Evolutionary conservation across 139 green algal genomes (phyloP), one percentile per base, ranked within the genome.

Genomic region (Deuterostichococcus epilithicus): DNA sequence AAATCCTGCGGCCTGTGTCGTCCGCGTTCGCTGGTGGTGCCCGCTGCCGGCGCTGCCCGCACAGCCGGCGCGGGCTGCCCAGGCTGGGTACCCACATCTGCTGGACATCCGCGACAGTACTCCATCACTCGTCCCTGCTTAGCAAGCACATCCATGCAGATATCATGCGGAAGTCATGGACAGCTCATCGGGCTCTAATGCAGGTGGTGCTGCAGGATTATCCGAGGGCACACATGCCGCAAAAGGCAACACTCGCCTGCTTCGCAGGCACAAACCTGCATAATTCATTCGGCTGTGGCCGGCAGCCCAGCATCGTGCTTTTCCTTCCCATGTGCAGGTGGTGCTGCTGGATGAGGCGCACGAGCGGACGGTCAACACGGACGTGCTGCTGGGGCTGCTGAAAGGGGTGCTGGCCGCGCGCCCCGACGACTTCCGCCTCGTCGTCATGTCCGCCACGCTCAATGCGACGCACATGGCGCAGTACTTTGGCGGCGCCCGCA

Each of bases 281-380:
- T 66, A 26, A 3, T 2, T 44, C 44, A 26, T 32, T 66, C 58
- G 28, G 25, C 58, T 66, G 58, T 66, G 58, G 28, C 58, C 58
- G 28, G 58, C 74, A 20, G 37, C 36, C 38, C 37, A 45, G 60
- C 68, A 1, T 70, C 26, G 28, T 68, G 39, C 22, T 3, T 87
- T 73, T 87, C 95, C 87, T 75, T 35, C 1, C n/a, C 18, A 20
- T 20, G 33, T 52, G 36, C 80, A 88, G 83, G 92, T 98, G 13
- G 82, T 98, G 1, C 93, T 98, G 85, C 87, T 98, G 68, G 94
- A 98, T 71, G 94, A 98, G 79, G 94, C 92, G 8, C 94, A 98
- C 83, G 94, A 98, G 82, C 87, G 94, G 44, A 91, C 79, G 72
- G 67, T 97, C 34, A 82, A 91, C 34, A 97, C 94, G 5, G 94